These are phyloP conservation scores for Boechera retrofracta DNA, from an alignment of 345 rosid genomes.

Conservation along the genomic window DNA sequence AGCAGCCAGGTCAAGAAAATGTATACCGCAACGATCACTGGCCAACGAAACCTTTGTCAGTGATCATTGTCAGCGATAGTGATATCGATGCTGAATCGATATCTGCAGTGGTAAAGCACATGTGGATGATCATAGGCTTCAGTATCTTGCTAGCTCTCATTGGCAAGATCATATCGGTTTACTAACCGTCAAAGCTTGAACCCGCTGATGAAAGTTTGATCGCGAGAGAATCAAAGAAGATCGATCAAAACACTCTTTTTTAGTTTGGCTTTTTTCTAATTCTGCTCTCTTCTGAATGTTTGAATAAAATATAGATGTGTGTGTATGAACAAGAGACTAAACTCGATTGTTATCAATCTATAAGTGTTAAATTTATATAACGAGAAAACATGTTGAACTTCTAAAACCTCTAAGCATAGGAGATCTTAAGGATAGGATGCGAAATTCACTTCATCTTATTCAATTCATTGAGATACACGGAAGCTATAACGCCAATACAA, in stretches of 20 bases:
- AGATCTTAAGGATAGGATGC: no score
- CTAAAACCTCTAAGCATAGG: no score
- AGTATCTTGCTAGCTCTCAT: not conserved
- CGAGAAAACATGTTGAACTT: no score
- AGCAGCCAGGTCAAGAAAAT: no score
- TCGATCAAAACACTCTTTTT: not conserved
- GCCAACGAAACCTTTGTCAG: not conserved
- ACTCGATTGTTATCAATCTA: not conserved
- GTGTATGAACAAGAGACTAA: not conserved
- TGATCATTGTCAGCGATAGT: conserved; percentile 4
- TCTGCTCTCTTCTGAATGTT: conserved; percentile 8
- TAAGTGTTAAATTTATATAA: no score
- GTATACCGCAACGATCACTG: no score
- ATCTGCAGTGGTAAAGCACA: conserved; percentile 12
- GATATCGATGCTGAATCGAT: conserved; percentile 23
- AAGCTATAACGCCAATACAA: no score
- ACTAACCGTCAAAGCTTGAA: conserved; percentile 12
- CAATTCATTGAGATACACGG: no score
- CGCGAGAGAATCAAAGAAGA: no score
- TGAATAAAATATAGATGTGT: not conserved
- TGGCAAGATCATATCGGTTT: not conserved
- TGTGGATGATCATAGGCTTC: not conserved
- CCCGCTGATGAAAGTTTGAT: not conserved
- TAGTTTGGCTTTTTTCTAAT: not conserved
- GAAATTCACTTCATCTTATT: no score